Evolutionary conservation across 2,329 filamentous ascomycete species (phyloP), one percentile per base, ranked within the genome.

Genomic region (Diaporthe batatas): DNA sequence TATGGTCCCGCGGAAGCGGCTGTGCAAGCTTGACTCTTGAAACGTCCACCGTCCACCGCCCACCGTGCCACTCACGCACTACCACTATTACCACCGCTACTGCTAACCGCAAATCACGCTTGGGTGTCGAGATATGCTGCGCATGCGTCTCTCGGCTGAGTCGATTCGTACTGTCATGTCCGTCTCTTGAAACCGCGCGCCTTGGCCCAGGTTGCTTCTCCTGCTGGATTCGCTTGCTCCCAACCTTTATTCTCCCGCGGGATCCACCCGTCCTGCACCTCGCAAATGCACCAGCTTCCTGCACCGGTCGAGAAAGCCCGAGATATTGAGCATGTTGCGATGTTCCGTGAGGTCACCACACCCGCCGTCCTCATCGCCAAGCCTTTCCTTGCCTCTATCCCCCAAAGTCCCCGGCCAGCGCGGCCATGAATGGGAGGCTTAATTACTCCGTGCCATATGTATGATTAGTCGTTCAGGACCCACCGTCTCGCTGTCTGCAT

Each of bases 1-100:
- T 65, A 65, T 65, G 59, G 29, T 39, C 59, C 44, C 34, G 44
- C 53, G 12, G 51, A 39, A 39, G 36, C 58, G 59, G 59, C 59
- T 65, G 59, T 65, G 59, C 59, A 65, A 51, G 59, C 59, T 65
- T 65, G 59, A 65, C 59, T 65, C 59, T 65, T 65, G 59, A 65
- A 65, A 65, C 59, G 59, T 65, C 59, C 59, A 65, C 59, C 23
- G 44, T 36, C 59, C 58, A n/a, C 23, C 55, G 55, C 7, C 32
- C 32, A 4, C 34, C 34, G 34, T 59, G n/a, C 44, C 44, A 65
- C 10, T 65, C 44, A 36, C 62, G 44, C 62, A 65, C 65, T 59
- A 59, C 44, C 42, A 29, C 36, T 12, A 14, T 10, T 39, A 65
- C 65, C 51, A 59, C 44, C 42, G 21, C 36, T 39, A 14, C 36